Evolutionary conservation across 495 filamentous ascomycete species (phyloP).

Genomic region (Penicillium roqueforti): DNA sequence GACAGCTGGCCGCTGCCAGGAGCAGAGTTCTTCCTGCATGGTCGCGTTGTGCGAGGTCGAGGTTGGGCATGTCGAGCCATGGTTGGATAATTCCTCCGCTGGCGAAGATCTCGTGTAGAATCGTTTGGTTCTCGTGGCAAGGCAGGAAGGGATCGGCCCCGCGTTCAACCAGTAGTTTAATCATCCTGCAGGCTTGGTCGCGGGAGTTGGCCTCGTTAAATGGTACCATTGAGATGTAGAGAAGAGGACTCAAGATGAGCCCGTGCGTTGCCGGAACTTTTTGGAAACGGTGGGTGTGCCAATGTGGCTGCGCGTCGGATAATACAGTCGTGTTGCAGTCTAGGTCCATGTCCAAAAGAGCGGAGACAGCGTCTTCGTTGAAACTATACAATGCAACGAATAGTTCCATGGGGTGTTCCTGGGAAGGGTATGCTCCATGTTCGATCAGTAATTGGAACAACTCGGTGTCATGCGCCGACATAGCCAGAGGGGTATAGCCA

Average conservation of each 20-base stretch:
- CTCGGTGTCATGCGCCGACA: conserved; percentile 13
- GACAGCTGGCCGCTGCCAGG: conserved; percentile 16
- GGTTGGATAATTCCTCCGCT: conserved; percentile 20
- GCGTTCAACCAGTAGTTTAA: conserved; percentile 8
- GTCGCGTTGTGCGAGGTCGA: conserved; percentile 22
- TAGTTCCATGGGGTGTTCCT: conserved; percentile 20
- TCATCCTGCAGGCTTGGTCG: conserved; percentile 12
- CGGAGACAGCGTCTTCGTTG: conserved; percentile 8
- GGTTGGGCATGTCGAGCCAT: conserved; percentile 12
- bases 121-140: conserved; percentile 2
- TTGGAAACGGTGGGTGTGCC: conserved; percentile 14
- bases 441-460: conserved; percentile 17
- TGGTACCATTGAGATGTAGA: conserved; percentile 16
- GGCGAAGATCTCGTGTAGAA: conserved; percentile 18
- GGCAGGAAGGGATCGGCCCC: conserved; percentile 17
- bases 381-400: conserved; percentile 12
- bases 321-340: conserved; percentile 16
- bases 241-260: conserved; percentile 9
- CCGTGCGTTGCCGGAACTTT: not conserved
- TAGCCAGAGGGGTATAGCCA: conserved; percentile 16
- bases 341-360: conserved; percentile 12
- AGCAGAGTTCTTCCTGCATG: conserved; percentile 19
- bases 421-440: conserved; percentile 15
- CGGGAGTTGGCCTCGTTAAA: conserved; percentile 21
- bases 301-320: conserved; percentile 11